Evolutionary conservation across 129 eudicot species (phyloP), one percentile per base, ranked within the genome.

Genomic region (Erigeron canadensis): DNA sequence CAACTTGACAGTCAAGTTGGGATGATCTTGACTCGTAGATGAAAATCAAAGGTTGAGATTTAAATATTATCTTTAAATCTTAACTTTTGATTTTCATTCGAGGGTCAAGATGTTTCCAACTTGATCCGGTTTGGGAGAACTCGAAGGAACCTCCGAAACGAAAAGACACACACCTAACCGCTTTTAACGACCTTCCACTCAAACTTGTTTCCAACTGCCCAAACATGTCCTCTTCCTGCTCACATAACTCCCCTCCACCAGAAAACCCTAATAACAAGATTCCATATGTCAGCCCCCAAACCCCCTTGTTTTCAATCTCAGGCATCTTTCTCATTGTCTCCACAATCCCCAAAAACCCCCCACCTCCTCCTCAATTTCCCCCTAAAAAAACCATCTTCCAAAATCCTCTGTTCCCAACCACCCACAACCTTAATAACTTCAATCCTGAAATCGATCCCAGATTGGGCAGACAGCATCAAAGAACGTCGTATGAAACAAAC

Each of bases 401-500:
- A 71, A 75, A 57, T 86, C 78, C 73, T 65, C 69, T 90, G 86
- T 34, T 81, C 87, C 11, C 85, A 85, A 67, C 17, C 65, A 2
- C 72, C 23, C 1, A 63, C 67, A 10, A 59, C 84, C 67, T 44
- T 94, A 1, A 37, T 79, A n/a, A n/a, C n/a, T 42, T 86, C 91
- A n/a, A 79, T 90, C 16, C 82, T 95, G 6, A 79, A 77, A 2
- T 81, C 85, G 5, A 77, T 95, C 0, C 99, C 99, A 8, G 82
- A 90, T 23, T 95, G 99, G 99, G 88, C 94, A 5, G 99, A 95
- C 69, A 64, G 50, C 13, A 58, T 88, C 5, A 83, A 95, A 65
- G 99, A 95, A 53, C 70, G 79, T 63, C 86, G 97, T 19, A 88
- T 95, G 91, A 78, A 79, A 76, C 75, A 82, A 69, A 84, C 78